A percentile compares a stretch with the other conserved stretches of the same genome.
phyloP scores from a whole-genome alignment of 192 early-diverging fungal species.

The Backusella macrospora region DNA sequence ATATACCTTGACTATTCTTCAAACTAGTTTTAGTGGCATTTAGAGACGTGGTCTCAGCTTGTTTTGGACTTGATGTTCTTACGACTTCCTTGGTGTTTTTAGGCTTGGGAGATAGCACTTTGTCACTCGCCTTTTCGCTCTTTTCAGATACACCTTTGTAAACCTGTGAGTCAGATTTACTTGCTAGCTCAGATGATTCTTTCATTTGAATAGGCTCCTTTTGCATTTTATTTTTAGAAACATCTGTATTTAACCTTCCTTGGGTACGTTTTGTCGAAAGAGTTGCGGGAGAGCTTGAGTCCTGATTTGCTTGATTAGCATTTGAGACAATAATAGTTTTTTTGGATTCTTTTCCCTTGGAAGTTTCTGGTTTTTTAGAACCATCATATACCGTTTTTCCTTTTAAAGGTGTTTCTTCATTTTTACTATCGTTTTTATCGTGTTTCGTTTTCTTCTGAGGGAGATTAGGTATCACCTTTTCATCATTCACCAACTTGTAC shows the following conservation, averaged over 20 bases:
- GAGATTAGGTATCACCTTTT: neutral
- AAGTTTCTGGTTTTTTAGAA: neutral
- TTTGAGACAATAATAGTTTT: neutral
- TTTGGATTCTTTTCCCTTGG: neutral
- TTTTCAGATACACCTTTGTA: neutral
- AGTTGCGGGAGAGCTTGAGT: neutral
- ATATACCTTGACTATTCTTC: neutral
- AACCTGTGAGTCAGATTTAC: neutral
- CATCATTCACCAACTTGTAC: neutral
- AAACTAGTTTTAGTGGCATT: neutral
- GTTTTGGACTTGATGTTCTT: neutral
- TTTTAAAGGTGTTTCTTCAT: neutral
- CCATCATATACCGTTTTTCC: neutral
- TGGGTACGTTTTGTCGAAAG: neutral
- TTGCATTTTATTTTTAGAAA: neutral
- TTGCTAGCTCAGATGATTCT: neutral
- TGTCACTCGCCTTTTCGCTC: neutral
- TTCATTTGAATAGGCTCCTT: neutral
- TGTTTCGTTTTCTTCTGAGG: neutral
- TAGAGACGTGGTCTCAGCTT: neutral
- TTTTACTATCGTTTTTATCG: neutral
- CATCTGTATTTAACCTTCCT: neutral
- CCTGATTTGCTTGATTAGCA: neutral
- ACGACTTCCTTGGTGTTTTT: neutral
- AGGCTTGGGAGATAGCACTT: neutral